Conservation (phyloP, 2,329 filamentous ascomycete genomes). For the Diaporthe ilicicola region DNA sequence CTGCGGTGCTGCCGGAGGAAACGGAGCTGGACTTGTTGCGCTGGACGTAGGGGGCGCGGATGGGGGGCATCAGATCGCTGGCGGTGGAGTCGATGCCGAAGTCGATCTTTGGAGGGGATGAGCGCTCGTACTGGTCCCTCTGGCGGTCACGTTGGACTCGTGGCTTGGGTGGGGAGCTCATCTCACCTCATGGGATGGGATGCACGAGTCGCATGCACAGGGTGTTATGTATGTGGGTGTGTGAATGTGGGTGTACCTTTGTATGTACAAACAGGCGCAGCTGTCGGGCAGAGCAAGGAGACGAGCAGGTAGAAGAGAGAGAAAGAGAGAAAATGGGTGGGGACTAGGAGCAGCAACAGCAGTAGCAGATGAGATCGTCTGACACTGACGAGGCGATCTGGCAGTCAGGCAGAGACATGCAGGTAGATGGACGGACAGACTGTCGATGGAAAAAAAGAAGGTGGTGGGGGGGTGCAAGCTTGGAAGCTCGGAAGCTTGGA, state of each 20-base stretch:
- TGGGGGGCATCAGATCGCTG: constrained; percentile 14
- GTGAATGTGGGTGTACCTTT: not conserved
- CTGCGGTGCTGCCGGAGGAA: constrained; percentile 15
- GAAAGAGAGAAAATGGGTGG: not conserved
- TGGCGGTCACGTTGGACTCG: constrained; percentile 31
- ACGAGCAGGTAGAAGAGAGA: not conserved
- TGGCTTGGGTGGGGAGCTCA: constrained; percentile 31
- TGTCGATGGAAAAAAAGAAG: constrained; percentile 18
- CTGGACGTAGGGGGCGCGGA: not conserved
- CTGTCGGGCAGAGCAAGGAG: too few species aligned
- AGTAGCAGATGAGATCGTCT: not conserved
- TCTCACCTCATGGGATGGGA: constrained; percentile 19
- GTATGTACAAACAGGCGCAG: not conserved
- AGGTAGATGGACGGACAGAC: not conserved
- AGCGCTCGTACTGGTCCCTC: constrained; percentile 26
- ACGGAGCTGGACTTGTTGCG: constrained; percentile 18
- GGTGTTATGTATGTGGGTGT: not conserved
- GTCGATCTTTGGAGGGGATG: constrained; percentile 26
- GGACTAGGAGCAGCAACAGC: not conserved
- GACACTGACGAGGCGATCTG: not conserved
- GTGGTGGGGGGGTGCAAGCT: constrained; percentile 7
- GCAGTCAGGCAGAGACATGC: not conserved
- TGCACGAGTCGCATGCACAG: not conserved
- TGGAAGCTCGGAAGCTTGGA: constrained; percentile 14
- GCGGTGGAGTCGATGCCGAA: constrained; percentile 14